Conservation (phyloP, 148 eudicot species). For the Amaranthus cruentus region DNA sequence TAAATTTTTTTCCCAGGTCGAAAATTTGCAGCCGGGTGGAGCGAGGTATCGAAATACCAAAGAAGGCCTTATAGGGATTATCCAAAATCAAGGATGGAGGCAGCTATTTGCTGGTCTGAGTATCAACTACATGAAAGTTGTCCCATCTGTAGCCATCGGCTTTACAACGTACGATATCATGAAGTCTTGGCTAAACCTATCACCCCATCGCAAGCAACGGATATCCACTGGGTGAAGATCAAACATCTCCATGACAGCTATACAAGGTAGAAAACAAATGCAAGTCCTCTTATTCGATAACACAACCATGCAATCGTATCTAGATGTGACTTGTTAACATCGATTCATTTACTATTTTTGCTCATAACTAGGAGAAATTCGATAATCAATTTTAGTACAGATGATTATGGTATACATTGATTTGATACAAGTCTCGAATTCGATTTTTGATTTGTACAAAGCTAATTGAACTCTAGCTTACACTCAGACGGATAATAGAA, state of each 20-base stretch:
- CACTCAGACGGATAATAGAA: slow-evolving; percentile 5
- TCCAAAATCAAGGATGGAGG: slow-evolving; percentile 63
- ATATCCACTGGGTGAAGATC: slow-evolving; percentile 28
- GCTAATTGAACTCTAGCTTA: slow-evolving; percentile 11
- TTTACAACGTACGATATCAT: slow-evolving; percentile 76
- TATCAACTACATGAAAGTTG: slow-evolving; percentile 75
- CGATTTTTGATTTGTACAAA: slow-evolving; percentile 28
- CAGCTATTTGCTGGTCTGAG: slow-evolving; percentile 82
- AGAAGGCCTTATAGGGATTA: slow-evolving; percentile 50
- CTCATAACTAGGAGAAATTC: slow-evolving; percentile 5
- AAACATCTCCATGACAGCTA: not conserved
- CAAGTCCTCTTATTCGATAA: slow-evolving; percentile 13
- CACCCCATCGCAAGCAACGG: slow-evolving; percentile 43
- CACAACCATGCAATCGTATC: not conserved
- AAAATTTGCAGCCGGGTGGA: slow-evolving; percentile 42
- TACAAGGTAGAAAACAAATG: slow-evolving; percentile 5
- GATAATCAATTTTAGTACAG: slow-evolving; percentile 14
- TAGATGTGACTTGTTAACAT: not conserved
- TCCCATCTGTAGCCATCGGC: slow-evolving; percentile 82
- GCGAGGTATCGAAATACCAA: slow-evolving; percentile 47
- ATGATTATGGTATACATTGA: slow-evolving; percentile 21
- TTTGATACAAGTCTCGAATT: slow-evolving; percentile 16
- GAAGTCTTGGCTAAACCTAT: slow-evolving; percentile 61
- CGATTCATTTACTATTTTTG: slow-evolving; percentile 12
- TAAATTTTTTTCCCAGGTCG: slow-evolving; percentile 43